Evolutionary conservation across 805 yeast species (phyloP).

Genomic region (Danielia reshetovae): DNA sequence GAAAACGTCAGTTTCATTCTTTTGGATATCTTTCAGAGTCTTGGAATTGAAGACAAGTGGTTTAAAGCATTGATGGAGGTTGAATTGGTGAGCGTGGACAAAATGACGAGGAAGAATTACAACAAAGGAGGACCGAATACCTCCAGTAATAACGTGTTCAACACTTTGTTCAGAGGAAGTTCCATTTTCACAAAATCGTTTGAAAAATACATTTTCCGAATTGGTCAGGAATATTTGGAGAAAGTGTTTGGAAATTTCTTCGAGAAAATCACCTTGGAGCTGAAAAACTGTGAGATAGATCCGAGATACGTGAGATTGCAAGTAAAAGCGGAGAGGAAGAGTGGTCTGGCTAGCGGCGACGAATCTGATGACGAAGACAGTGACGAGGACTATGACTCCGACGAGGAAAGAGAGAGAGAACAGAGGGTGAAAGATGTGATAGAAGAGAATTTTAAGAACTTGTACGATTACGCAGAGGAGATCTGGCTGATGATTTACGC

Average conservation of each 20-base stretch:
- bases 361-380: conserved; percentile 19
- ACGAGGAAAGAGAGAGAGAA: conserved; percentile 33
- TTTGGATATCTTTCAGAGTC: conserved; percentile 70
- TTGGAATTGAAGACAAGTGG: conserved; percentile 69
- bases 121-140: conserved; percentile 22
- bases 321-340: conserved; percentile 24
- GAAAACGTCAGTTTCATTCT: conserved; percentile 57
- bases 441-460: conserved; percentile 44
- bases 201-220: conserved; percentile 69
- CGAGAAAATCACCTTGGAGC: conserved; percentile 45
- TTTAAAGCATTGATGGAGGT: conserved; percentile 61
- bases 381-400: conserved; percentile 25
- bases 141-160: conserved; percentile 44
- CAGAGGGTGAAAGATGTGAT: conserved; percentile 30
- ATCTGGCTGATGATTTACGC: conserved; percentile 64
- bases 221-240: conserved; percentile 77
- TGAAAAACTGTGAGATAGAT: conserved; percentile 73
- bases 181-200: conserved; percentile 77
- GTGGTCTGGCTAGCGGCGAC: conserved; percentile 14
- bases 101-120: conserved; percentile 40
- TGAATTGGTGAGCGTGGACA: conserved; percentile 54
- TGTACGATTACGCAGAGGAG: conserved; percentile 48
- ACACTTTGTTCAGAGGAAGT: conserved; percentile 77
- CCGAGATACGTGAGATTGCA: conserved; percentile 53
- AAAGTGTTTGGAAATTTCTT: conserved; percentile 70